These are phyloP conservation scores for Coemansia sp. DNA, from an alignment of 192 early-diverging fungal genomes.

Conservation along the genomic window DNA sequence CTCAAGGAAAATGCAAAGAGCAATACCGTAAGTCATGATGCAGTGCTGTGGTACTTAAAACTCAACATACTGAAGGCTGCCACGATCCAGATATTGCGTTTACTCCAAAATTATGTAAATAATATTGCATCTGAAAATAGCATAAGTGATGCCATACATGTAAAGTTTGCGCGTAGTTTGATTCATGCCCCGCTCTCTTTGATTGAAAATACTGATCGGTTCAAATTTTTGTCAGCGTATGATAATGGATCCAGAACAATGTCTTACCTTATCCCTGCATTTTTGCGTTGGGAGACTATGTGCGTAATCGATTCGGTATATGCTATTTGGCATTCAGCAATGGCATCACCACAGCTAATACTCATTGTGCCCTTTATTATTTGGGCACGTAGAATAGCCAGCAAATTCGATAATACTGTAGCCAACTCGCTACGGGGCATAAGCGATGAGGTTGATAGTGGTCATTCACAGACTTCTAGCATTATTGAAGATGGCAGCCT, in stretches of 20 bases:
- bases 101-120: neutral
- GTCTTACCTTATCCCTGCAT: neutral
- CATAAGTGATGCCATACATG: neutral
- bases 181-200: constrained; percentile 8
- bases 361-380: constrained; percentile 16
- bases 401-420: neutral
- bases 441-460: neutral
- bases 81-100: neutral
- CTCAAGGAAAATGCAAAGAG: neutral
- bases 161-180: neutral
- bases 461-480: constrained; percentile 5
- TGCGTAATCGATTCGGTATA: neutral
- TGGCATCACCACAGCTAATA: constrained; percentile 24
- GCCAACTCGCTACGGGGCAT: neutral
- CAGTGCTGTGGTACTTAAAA: constrained; percentile 2
- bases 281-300: neutral
- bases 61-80: neutral
- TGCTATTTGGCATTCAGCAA: neutral
- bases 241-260: neutral
- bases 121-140: neutral
- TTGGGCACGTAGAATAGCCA: neutral
- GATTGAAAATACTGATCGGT: constrained; percentile 12
- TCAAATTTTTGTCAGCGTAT: constrained; percentile 1
- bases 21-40: neutral
- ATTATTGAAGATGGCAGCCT: constrained; percentile 62